phyloP scores from a whole-genome alignment of 495 filamentous ascomycete genomes.

The Aspergillus heteromorphus region DNA sequence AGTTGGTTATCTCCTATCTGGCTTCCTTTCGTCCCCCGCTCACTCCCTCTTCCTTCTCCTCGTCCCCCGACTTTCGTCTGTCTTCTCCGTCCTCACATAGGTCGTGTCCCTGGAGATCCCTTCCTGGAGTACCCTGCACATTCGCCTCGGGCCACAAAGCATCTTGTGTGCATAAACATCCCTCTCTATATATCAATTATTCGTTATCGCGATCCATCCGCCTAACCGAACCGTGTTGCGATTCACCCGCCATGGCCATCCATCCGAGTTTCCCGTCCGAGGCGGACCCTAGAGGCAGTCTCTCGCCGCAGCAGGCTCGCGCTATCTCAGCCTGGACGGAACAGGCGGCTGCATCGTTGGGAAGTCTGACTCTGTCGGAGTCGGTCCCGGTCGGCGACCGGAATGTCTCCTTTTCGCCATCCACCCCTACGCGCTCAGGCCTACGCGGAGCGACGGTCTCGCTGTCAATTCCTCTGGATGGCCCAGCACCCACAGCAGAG shows the following conservation, averaged over 20 bases:
- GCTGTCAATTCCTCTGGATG: conserved; percentile 49
- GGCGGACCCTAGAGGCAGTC: conserved; percentile 19
- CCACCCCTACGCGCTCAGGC: conserved; percentile 22
- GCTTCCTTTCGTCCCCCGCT: neutral
- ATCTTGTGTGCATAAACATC: neutral
- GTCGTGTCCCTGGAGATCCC: neutral
- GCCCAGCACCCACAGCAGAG: conserved; percentile 20
- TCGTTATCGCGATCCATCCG: neutral
- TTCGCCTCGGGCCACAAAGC: neutral
- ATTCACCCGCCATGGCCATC: conserved; percentile 34
- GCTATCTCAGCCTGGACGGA: conserved; percentile 51
- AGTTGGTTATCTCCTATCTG: conserved; percentile 12
- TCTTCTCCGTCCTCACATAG: neutral
- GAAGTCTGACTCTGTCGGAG: conserved; percentile 38
- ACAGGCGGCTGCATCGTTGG: conserved; percentile 41
- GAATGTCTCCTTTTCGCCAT: conserved; percentile 7
- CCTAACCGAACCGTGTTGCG: neutral
- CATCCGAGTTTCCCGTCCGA: conserved; percentile 32
- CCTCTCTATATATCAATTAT: neutral
- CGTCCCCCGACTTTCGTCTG: neutral
- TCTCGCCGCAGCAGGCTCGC: conserved; percentile 40
- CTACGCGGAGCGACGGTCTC: conserved; percentile 37
- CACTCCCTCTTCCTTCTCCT: too few relatives aligned
- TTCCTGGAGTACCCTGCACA: neutral
- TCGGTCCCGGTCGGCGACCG: conserved; percentile 10